A percentile compares a stretch with the other conserved stretches of the same genome.
These are phyloP conservation scores for Talaromyces sp. DNA, from an alignment of 2,329 filamentous ascomycete species.

Conservation along the genomic window DNA sequence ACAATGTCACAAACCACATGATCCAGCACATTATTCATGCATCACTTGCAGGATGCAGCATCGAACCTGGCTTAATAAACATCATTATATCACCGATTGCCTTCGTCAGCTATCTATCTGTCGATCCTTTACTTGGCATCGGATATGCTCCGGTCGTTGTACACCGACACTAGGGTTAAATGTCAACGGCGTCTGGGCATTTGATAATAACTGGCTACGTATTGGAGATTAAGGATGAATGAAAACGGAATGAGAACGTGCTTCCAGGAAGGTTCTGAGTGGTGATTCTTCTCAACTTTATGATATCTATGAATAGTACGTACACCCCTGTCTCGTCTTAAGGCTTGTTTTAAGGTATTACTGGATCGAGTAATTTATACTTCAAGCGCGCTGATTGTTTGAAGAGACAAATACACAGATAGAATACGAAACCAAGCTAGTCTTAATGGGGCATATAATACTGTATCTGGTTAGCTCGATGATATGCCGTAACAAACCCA, in stretches of 20 bases:
- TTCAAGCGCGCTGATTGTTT: neutral
- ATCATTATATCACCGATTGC: neutral
- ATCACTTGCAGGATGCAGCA: neutral
- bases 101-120: neutral
- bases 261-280: neutral
- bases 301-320: neutral
- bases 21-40: neutral
- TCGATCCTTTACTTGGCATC: neutral
- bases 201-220: neutral
- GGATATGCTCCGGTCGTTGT: neutral
- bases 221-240: neutral
- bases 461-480: neutral
- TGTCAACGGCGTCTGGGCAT: conserved; percentile 3
- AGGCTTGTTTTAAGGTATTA: neutral
- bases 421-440: neutral
- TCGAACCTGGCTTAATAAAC: neutral
- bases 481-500: neutral
- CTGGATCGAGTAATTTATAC: neutral
- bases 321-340: neutral
- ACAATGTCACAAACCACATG: neutral
- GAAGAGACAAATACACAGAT: neutral
- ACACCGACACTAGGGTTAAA: neutral
- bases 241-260: neutral
- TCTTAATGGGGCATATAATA: neutral
- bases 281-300: neutral